Evolutionary conservation across 202 grass and related monocot species (phyloP).

Genomic region (Zoysia matrella): DNA sequence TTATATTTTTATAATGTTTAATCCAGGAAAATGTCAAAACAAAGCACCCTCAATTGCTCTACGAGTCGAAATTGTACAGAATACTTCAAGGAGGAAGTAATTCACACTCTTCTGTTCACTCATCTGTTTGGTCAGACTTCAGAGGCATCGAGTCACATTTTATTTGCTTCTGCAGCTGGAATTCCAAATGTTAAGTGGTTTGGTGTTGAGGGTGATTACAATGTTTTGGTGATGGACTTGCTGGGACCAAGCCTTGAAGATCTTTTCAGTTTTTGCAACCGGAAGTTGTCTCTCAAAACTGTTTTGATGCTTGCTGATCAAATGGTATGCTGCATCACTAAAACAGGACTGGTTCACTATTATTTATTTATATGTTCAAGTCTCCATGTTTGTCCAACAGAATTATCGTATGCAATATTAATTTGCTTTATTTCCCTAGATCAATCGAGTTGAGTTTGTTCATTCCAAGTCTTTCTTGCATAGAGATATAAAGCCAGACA

Average conservation of each 20-base stretch:
- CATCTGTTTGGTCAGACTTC: conserved; percentile 4
- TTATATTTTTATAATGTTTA: conserved; percentile 44
- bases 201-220: conserved; percentile 90
- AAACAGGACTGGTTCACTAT: neutral
- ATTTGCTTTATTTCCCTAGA: conserved; percentile 40
- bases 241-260: conserved; percentile 84
- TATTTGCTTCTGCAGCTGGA: conserved; percentile 60
- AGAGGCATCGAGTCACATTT: neutral
- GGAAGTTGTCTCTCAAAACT: conserved; percentile 81
- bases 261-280: conserved; percentile 78
- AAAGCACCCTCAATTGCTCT: conserved; percentile 87
- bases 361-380: too few species aligned
- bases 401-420: neutral
- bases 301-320: conserved; percentile 98
- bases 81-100: conserved; percentile 95
- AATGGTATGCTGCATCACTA: conserved; percentile 57
- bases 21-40: conserved; percentile 80
- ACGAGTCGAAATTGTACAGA: conserved; percentile 91
- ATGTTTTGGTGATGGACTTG: conserved; percentile 89
- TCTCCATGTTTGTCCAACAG: too few species aligned
- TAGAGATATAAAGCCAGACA: conserved; percentile 72
- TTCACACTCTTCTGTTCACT: conserved; percentile 1
- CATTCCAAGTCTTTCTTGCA: conserved; percentile 64
- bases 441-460: conserved; percentile 65
- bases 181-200: conserved; percentile 87